Conservation (phyloP, 192 early-diverging fungal species). For the Entomortierella chlamydospora region DNA sequence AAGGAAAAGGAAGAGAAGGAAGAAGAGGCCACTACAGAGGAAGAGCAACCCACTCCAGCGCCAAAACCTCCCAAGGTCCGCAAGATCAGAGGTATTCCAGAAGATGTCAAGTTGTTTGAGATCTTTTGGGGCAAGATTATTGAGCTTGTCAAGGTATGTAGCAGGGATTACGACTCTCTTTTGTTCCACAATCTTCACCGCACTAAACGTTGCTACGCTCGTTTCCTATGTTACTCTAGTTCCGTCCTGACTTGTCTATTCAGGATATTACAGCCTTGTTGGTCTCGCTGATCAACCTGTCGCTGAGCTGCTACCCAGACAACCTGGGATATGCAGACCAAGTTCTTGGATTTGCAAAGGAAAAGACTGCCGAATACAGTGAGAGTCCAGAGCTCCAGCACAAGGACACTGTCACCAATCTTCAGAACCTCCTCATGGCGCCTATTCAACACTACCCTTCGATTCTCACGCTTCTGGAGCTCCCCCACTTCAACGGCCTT, state of each 20-base stretch:
- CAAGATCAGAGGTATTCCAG: constrained; percentile 81
- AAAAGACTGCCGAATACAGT: constrained; percentile 70
- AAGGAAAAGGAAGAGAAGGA: constrained; percentile 29
- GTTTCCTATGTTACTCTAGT: constrained; percentile 54
- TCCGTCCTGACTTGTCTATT: constrained; percentile 90
- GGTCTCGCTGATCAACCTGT: constrained; percentile 88
- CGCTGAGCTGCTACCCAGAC: constrained; percentile 93
- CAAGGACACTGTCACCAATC: constrained; percentile 75
- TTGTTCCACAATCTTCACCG: neutral
- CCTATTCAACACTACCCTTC: constrained; percentile 84
- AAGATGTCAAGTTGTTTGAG: constrained; percentile 91
- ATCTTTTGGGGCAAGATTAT: constrained; percentile 98
- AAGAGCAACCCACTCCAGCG: constrained; percentile 40
- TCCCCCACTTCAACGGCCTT: constrained; percentile 86
- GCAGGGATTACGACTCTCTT: neutral
- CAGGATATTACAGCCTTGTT: constrained; percentile 93
- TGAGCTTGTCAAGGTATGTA: constrained; percentile 82
- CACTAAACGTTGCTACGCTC: no score
- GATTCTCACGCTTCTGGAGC: constrained; percentile 72
- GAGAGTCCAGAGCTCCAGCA: constrained; percentile 77
- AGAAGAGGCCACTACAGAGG: no score
- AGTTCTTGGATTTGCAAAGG: constrained; percentile 91
- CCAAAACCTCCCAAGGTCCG: constrained; percentile 53
- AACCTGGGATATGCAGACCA: constrained; percentile 89
- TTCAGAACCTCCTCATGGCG: constrained; percentile 85